Evolutionary conservation across 2,329 filamentous ascomycete genomes (phyloP), one percentile per base, ranked within the genome.

Genomic region (Talaromyces rugulosus): DNA sequence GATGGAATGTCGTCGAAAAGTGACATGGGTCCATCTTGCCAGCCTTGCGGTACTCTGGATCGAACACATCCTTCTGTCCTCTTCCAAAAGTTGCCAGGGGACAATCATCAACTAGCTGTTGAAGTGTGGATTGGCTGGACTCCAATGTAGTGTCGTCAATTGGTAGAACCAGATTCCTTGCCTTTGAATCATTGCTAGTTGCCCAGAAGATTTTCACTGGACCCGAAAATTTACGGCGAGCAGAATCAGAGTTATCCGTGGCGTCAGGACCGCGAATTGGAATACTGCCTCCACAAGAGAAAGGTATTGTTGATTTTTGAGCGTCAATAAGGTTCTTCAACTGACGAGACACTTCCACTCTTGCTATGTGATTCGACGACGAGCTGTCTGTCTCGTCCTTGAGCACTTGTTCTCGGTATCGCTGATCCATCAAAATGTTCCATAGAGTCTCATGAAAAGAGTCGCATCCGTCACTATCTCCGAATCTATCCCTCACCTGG

Each of bases 11-110:
- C 3, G 76, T 80, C 0, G 71, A 77, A 58, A 87, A 87, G 0
- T 70, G 65, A 0, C 34, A 71, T 56, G 0, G 69, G 16, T 85
- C 80, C n/a, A 87, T 66, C 67, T 84, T 82, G 0, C 71, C 69
- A 0, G 84, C 85, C 61, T 81, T 82, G 18, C 85, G 78, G 62
- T 86, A 85, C 0, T 70, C 69, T 59, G 82, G 79, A 62, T 87
- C 83, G 1, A 80, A 68, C 0, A 86, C 75, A 61, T 84, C 77
- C 62, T 82, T 36, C 1, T 75, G 73, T 0, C 74, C 74, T 4
- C 66, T 64, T 0, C 83, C 83, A 65, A 85, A 85, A 0, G 77
- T 81, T 0, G 83, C 84, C 0, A 81, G 81, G 47, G 68, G 62
- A 61, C 74, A 78, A 30, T 75, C 71, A 0, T 64, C 50, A 0